Evolutionary conservation across 2,329 filamentous ascomycete species (phyloP).

Genomic region (Byssothecium circinans): DNA sequence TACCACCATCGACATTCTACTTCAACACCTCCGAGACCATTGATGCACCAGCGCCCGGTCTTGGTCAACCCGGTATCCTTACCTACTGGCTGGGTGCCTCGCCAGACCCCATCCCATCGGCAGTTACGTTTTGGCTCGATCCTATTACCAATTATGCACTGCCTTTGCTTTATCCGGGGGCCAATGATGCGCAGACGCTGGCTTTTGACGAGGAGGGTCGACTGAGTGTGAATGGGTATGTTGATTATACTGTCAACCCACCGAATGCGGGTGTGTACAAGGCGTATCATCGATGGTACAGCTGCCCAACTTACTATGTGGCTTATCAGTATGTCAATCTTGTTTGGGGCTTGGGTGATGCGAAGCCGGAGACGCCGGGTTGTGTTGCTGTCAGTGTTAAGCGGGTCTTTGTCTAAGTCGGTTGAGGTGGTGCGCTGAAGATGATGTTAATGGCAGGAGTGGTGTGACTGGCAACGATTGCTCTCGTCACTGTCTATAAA

Average conservation of each 20-base stretch:
- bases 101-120: conserved; percentile 36
- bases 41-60: conserved; percentile 4
- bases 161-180: conserved; percentile 44
- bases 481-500: too few relatives aligned
- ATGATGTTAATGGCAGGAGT: too few relatives aligned
- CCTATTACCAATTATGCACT: conserved; percentile 47
- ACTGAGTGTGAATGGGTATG: conserved; percentile 45
- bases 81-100: conserved; percentile 46
- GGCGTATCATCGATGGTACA: conserved; percentile 49
- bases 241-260: conserved; percentile 45
- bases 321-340: conserved; percentile 50
- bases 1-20: conserved; percentile 25
- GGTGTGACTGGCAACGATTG: too few relatives aligned
- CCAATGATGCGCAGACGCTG: conserved; percentile 27
- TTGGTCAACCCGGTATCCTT: conserved; percentile 38
- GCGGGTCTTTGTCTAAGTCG: conserved; percentile 36
- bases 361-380: conserved; percentile 49
- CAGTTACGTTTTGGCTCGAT: conserved; percentile 42
- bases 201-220: conserved; percentile 45
- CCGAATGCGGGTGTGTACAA: conserved; percentile 17
- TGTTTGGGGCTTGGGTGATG: conserved; percentile 47
- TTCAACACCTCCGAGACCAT: conserved; percentile 38
- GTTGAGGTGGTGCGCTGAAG: too few relatives aligned
- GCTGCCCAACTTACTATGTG: conserved; percentile 46
- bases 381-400: conserved; percentile 49